A percentile compares a stretch with the other conserved stretches of the same genome.
Evolutionary conservation across 257 asterid species (phyloP).

Genomic region (Anisodus tanguticus): DNA sequence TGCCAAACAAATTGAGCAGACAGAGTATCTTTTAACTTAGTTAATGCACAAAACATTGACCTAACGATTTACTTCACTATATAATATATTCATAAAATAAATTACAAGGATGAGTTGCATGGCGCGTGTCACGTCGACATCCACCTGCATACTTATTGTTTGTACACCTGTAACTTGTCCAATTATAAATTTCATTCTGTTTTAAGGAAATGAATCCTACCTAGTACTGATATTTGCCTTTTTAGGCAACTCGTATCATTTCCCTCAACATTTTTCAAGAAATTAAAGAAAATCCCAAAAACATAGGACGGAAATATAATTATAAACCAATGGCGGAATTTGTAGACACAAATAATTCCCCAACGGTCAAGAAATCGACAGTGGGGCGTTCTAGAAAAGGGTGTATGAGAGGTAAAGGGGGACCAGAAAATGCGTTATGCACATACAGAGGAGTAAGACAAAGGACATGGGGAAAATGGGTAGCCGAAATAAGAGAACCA

Average conservation of each 20-base stretch:
- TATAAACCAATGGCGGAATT: background rate
- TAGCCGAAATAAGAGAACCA: slow-evolving; percentile 83
- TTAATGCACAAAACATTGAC: background rate
- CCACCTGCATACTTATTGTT: background rate
- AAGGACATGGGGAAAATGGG: slow-evolving; percentile 91
- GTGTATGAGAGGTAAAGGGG: slow-evolving; percentile 87
- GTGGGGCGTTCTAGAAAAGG: slow-evolving; percentile 69
- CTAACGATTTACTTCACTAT: background rate
- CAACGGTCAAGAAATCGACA: slow-evolving; percentile 34
- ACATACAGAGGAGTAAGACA: slow-evolving; percentile 79
- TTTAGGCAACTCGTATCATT: background rate
- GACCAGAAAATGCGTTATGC: slow-evolving; percentile 76
- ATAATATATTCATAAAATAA: too few species aligned
- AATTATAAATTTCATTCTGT: background rate
- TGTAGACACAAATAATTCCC: background rate
- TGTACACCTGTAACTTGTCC: slow-evolving; percentile 12
- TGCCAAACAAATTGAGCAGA: too few species aligned
- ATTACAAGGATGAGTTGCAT: background rate
- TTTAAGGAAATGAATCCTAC: background rate
- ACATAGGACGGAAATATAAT: background rate
- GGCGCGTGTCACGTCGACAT: background rate
- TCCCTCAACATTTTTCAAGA: too few species aligned
- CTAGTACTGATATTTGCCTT: background rate
- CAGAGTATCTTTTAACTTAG: too few species aligned
- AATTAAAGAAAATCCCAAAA: too few species aligned